A percentile compares a stretch with the other conserved stretches of the same genome.
phyloP scores from a whole-genome alignment of 164 flowering plant genomes.

The Dillenia suffruticosa region DNA sequence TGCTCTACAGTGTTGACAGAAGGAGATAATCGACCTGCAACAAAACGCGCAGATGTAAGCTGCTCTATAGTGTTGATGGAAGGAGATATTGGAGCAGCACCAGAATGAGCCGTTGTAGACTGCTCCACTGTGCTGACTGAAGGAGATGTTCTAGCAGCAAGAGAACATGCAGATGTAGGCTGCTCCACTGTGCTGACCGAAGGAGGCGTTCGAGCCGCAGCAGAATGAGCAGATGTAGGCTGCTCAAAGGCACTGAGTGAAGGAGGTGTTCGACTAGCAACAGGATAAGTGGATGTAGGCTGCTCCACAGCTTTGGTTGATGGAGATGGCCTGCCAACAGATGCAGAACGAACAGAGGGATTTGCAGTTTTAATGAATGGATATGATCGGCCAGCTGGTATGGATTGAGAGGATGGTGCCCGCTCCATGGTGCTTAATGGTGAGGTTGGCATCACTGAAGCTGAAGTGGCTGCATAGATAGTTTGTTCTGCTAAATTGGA shows the following conservation, averaged over 20 bases:
- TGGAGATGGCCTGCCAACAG: neutral
- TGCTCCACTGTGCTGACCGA: neutral
- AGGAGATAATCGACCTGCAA: slow-evolving; percentile 2
- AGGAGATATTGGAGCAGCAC: slow-evolving; percentile 1
- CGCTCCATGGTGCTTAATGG: slow-evolving; percentile 7
- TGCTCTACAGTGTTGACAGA: slow-evolving; percentile 18
- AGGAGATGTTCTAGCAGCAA: neutral
- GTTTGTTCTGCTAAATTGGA: neutral
- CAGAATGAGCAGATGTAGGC: neutral
- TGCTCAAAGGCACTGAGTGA: neutral
- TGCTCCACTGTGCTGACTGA: neutral
- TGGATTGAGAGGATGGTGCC: neutral
- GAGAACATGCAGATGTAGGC: neutral
- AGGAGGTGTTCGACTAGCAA: too few relatives aligned
- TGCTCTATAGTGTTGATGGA: slow-evolving; percentile 5
- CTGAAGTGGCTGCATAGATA: neutral
- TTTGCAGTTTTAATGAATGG: neutral
- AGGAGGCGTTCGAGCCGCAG: neutral
- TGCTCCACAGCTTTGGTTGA: slow-evolving; percentile 14
- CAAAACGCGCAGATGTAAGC: slow-evolving; percentile 13
- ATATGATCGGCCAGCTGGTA: neutral
- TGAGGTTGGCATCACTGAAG: too few relatives aligned
- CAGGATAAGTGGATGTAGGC: slow-evolving; percentile 19
- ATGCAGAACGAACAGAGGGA: neutral
- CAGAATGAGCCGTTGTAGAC: neutral